A percentile compares a stretch with the other conserved stretches of the same genome.
These are phyloP conservation scores for Penicillium lagena DNA, from an alignment of 495 filamentous ascomycete species.

Conservation along the genomic window DNA sequence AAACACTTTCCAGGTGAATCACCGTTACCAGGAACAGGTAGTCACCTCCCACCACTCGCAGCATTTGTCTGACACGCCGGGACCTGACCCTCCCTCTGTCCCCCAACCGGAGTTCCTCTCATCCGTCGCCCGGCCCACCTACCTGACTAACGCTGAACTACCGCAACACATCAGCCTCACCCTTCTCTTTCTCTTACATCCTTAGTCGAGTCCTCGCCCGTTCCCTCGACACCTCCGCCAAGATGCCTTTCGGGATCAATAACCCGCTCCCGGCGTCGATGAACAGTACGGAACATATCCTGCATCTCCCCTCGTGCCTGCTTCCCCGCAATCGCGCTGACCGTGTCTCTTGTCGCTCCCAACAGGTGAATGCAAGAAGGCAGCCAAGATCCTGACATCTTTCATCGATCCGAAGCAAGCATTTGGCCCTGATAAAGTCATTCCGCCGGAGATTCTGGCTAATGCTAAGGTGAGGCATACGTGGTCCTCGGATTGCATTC, in stretches of 20 bases:
- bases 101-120: not conserved
- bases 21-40: too few relatives aligned
- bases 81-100: too few relatives aligned
- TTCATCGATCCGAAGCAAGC: slow-evolving; percentile 93
- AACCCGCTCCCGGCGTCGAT: slow-evolving; percentile 64
- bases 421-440: slow-evolving; percentile 95
- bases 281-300: slow-evolving; percentile 41
- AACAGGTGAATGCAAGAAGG: slow-evolving; percentile 82
- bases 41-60: too few relatives aligned
- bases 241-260: slow-evolving; percentile 58
- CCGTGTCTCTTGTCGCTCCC: slow-evolving; percentile 1
- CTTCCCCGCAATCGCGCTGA: slow-evolving; percentile 38
- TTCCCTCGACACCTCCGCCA: slow-evolving; percentile 13
- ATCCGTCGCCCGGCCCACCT: slow-evolving; percentile 30
- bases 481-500: not conserved
- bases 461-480: slow-evolving; percentile 70
- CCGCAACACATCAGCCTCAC: not conserved
- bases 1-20: too few relatives aligned
- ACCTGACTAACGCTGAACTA: slow-evolving; percentile 16
- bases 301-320: slow-evolving; percentile 4
- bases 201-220: slow-evolving; percentile 2
- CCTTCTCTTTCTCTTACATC: slow-evolving; percentile 6
- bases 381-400: slow-evolving; percentile 85
- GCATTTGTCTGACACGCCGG: too few relatives aligned
- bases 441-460: slow-evolving; percentile 83